Conservation (phyloP, 2,329 filamentous ascomycete species). For the Mycosphaerelloides madeirae region DNA sequence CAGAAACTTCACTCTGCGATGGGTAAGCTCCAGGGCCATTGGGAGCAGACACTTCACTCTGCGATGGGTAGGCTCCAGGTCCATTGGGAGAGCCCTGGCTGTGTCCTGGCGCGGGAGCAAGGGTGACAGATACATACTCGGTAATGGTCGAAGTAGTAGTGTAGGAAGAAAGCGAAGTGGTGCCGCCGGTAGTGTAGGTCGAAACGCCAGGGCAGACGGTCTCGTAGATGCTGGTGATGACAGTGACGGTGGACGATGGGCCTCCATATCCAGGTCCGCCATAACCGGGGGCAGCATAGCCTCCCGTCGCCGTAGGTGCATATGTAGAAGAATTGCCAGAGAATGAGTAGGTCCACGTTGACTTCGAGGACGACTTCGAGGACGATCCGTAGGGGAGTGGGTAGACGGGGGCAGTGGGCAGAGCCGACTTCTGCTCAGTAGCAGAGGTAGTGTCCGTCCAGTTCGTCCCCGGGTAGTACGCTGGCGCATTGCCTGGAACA, state of each 20-base stretch:
- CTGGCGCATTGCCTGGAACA: slow-evolving; percentile 4
- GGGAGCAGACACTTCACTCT: no score
- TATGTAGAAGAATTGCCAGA: no score
- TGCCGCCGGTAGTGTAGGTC: not conserved
- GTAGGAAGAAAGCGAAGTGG: no score
- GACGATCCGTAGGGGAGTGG: not conserved
- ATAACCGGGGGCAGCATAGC: not conserved
- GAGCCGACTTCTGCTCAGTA: not conserved
- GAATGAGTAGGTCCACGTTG: no score
- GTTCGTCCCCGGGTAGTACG: slow-evolving; percentile 2
- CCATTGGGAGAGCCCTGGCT: no score
- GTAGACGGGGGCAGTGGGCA: not conserved
- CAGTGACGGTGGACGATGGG: not conserved
- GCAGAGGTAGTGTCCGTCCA: not conserved
- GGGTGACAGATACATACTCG: no score
- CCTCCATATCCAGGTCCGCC: not conserved
- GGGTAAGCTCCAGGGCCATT: no score
- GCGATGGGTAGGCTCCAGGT: no score
- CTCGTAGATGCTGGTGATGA: not conserved
- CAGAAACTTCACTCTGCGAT: no score
- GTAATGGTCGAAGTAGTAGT: no score
- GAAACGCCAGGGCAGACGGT: not conserved
- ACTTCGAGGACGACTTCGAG: not conserved
- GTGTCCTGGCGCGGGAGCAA: no score
- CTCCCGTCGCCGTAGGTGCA: not conserved